Evolutionary conservation across 129 eudicot species (phyloP), one percentile per base, ranked within the genome.

Genomic region (Pulicaria dysenterica): DNA sequence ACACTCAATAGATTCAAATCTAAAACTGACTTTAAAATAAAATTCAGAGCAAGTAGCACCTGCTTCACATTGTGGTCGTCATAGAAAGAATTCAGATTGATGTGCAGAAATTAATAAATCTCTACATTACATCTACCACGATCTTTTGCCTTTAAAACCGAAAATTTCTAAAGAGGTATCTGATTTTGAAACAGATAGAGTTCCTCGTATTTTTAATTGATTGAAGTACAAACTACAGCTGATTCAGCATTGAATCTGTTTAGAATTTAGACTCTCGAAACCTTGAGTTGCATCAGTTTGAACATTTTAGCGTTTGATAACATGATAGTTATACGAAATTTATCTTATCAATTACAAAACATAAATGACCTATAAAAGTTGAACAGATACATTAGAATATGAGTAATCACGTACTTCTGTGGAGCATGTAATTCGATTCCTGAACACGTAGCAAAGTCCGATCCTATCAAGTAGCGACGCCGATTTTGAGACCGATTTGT

Each of bases 401-500:
- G 34, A 77, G 4, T 45, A 55, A 48, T 41, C 24, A 61, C 64
- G 65, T 70, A 94, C 99, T 84, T 88, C 96, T 12, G 83, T 79
- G 13, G 83, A 74, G 76, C 82, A 60, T 8, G 93, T 82, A 36
- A 80, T 56, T 53, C 95, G 88, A 75, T 85, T 77, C 7, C 67
- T 77, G 31, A 34, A 51, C 11, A 94, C 75, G 64, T 86, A 94
- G 81, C 96, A 94, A 60, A 94, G 79, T 39, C 96, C 97, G 31
- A 94, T 83, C 40, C 83, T 78, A 83, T 94, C 91, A 15, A 56
- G 73, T 49, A 88, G 81, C 6, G 91, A 50, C 77, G 84, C 86
- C 65, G 84, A 74, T 11, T 84, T 88, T 39, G 82, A 69, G 42
- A 36, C 19, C 65, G 77, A 57, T 76, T 55, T 74, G 58, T 57